Evolutionary conservation across 106 monocot species (phyloP), one percentile per base, ranked within the genome.

Genomic region (Dendrobium catenatum): DNA sequence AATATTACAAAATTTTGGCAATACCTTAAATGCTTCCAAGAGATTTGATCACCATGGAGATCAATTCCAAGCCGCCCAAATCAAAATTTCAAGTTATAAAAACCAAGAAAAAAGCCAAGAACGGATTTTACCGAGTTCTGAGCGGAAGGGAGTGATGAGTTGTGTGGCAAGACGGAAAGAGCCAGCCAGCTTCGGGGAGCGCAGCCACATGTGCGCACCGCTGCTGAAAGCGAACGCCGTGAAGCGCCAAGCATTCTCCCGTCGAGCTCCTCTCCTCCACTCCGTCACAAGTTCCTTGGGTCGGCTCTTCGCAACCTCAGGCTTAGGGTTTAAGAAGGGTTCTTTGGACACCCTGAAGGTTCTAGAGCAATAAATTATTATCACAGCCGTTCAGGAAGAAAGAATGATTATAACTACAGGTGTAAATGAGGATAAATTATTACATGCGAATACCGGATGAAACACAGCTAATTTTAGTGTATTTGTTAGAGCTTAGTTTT

Each of bases 201-300:
- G 66, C 44, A 72, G 51, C 24, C 73, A 13, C 58, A 26, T 22
- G 75, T 76, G 67, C 87, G 87, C 67, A 51, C 87, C 33, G 42
- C 77, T 20, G 82, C 80, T 68, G 90, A 82, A 77, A 86, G 59
- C 66, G 90, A 90, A 61, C 94, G 84, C 81, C 92, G 85, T 11
- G 89, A 94, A 79, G 87, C 87, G 31, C 88, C 85, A 18, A 91
- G 42, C 91, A 91, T 94, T 72, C 73, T 83, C n/a, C 61, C 22
- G 1, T 64, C 33, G 40, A 24, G 49, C 19, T 15, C 22, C 29
- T 77, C 54, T 27, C 42, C 43, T 43, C 19, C 42, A 19, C 8
- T n/a, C 33, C 70, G 11, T 33, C 70, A 11, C 70, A 6, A 4
- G 70, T 64, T 64, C 6, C 7, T 64, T 24, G 22, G 64, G 33